Conservation (phyloP, 257 asterid species). For the Schizonepeta tenuifolia region DNA sequence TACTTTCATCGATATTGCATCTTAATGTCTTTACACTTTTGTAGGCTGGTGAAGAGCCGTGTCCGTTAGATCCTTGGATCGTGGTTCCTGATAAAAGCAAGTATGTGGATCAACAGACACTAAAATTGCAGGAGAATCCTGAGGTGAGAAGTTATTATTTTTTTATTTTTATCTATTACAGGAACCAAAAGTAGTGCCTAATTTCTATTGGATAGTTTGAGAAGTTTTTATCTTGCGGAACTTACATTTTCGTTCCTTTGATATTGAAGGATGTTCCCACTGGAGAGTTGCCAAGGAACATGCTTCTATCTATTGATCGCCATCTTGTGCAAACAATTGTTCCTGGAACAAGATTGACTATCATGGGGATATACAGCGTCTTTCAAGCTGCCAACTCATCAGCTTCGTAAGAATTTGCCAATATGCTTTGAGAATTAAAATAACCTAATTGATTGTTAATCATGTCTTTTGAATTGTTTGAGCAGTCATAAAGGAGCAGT, state of each 20-base stretch:
- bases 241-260: constrained; percentile 8
- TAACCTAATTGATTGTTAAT: constrained; percentile 17
- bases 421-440: constrained; percentile 17
- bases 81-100: constrained; percentile 94
- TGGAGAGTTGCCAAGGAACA: constrained; percentile 96
- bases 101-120: constrained; percentile 93
- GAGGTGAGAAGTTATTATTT: constrained; percentile 62
- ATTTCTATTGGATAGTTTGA: background rate
- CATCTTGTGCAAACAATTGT: constrained; percentile 99
- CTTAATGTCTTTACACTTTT: constrained; percentile 6
- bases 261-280: constrained; percentile 91
- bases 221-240: background rate
- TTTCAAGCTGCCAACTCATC: constrained; percentile 93
- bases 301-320: constrained; percentile 92
- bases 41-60: constrained; percentile 84
- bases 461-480: constrained; percentile 33
- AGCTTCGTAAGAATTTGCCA: constrained; percentile 60
- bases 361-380: constrained; percentile 95
- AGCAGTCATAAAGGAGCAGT: constrained; percentile 93
- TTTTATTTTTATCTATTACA: background rate
- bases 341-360: constrained; percentile 95
- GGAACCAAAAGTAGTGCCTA: background rate
- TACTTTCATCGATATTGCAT: background rate
- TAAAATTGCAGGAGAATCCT: constrained; percentile 93
- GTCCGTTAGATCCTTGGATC: constrained; percentile 93